Conservation (phyloP, 169 alveolate genomes). For the Plasmodium coatneyi region DNA sequence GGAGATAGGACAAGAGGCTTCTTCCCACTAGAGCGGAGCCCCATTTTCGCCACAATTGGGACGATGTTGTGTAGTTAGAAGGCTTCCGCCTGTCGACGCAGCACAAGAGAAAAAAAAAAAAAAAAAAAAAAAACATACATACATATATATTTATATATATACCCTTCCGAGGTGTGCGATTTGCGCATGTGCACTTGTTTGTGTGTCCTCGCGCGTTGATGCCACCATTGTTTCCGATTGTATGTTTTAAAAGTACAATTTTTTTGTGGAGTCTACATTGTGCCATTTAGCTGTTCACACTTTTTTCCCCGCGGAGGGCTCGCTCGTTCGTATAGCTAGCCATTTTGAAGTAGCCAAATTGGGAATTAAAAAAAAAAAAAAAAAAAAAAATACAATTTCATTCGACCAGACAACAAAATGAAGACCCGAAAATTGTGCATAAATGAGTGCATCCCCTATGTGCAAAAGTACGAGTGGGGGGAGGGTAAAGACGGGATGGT, state of each 20-base stretch:
- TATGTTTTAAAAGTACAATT: background rate
- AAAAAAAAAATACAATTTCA: background rate
- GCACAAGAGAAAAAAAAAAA: background rate
- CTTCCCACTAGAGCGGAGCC: background rate
- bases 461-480: conserved; percentile 66
- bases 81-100: background rate
- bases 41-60: background rate
- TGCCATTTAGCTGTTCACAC: background rate
- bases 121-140: too few species aligned
- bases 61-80: background rate
- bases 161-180: background rate
- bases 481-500: conserved; percentile 62
- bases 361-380: too few species aligned
- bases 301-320: background rate
- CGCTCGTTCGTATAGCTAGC: background rate
- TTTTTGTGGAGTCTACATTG: background rate
- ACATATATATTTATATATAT: background rate
- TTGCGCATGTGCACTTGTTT: background rate
- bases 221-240: background rate
- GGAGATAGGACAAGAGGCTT: background rate
- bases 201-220: background rate
- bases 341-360: too few species aligned
- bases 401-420: background rate
- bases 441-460: conserved; percentile 60
- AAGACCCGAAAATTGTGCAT: conserved; percentile 46